Percentiles rank a stretch among this genome's conserved stretches.
Conservation (phyloP, 176 grass and related monocot species). For the Oryza australiensis region DNA sequence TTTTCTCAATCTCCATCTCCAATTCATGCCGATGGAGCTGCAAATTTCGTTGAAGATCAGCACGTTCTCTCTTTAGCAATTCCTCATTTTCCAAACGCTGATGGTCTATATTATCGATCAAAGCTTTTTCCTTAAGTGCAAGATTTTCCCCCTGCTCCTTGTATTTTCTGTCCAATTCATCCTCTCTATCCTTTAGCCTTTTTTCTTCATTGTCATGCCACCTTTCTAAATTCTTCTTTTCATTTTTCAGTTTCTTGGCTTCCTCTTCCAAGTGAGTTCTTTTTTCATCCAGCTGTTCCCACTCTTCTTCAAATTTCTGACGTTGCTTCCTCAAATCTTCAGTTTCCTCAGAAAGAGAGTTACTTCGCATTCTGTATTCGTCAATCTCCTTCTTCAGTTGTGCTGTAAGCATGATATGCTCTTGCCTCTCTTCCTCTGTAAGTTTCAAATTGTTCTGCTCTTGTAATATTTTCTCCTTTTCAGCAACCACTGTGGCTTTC, state of each 20-base stretch:
- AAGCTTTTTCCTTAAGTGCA: constrained; percentile 56
- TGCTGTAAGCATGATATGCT: constrained; percentile 52
- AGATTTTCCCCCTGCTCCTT: constrained; percentile 54
- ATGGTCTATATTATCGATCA: constrained; percentile 58
- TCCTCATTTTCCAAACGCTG: constrained; percentile 61
- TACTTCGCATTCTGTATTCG: constrained; percentile 77
- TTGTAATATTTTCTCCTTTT: constrained; percentile 66
- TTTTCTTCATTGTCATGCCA: constrained; percentile 66
- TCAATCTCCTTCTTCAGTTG: constrained; percentile 90
- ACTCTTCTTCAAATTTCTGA: constrained; percentile 91
- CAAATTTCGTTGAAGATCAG: constrained; percentile 62
- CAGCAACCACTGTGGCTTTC: constrained; percentile 57
- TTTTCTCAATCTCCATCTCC: constrained; percentile 83
- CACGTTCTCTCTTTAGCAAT: constrained; percentile 58
- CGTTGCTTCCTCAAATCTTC: constrained; percentile 84
- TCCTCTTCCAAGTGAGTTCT: constrained; percentile 56
- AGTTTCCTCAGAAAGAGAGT: constrained; percentile 62
- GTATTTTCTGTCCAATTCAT: constrained; percentile 53
- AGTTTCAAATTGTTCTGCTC: constrained; percentile 71
- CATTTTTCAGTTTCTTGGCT: constrained; percentile 59
- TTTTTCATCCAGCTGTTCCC: constrained; percentile 94
- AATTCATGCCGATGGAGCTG: constrained; percentile 64
- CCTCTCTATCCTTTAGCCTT: constrained; percentile 53
- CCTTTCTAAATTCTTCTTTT: constrained; percentile 69
- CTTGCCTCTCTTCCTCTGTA: constrained; percentile 71